phyloP scores from a whole-genome alignment of 2,329 filamentous ascomycete species.

The Colletotrichum sp. region DNA sequence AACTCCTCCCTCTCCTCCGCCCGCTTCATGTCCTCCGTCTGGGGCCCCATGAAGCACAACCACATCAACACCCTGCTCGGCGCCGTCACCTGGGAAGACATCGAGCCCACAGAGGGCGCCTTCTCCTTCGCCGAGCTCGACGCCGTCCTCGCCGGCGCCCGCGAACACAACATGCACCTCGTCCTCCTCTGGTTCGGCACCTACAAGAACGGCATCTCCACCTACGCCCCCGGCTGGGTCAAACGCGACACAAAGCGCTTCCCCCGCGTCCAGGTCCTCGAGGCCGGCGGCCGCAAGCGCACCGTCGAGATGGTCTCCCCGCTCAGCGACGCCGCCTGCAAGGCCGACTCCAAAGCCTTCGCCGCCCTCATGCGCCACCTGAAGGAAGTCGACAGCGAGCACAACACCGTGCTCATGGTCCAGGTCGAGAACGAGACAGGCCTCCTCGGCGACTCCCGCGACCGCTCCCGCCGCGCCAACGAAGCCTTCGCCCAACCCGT shows the following conservation, averaged over 20 bases:
- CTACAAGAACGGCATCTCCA: slow-evolving; percentile 44
- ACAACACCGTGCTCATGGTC: slow-evolving; percentile 59
- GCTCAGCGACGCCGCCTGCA: slow-evolving; percentile 29
- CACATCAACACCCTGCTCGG: slow-evolving; percentile 42
- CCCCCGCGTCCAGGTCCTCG: slow-evolving; percentile 34
- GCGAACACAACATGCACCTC: slow-evolving; percentile 35
- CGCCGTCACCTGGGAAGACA: slow-evolving; percentile 40
- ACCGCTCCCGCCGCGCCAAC: slow-evolving; percentile 46
- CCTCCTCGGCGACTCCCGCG: slow-evolving; percentile 55
- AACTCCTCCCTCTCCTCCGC: slow-evolving; percentile 40
- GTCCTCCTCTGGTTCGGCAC: slow-evolving; percentile 44
- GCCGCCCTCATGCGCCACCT: slow-evolving; percentile 35
- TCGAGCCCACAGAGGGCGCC: slow-evolving; percentile 38
- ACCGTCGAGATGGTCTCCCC: slow-evolving; percentile 39
- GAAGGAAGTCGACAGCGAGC: slow-evolving; percentile 45
- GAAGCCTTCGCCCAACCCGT: slow-evolving; percentile 41
- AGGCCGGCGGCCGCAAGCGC: slow-evolving; percentile 34
- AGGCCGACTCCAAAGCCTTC: slow-evolving; percentile 37
- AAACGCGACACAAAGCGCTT: slow-evolving; percentile 39
- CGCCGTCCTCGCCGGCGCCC: slow-evolving; percentile 33
- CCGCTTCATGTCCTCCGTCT: slow-evolving; percentile 36
- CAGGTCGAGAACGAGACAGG: slow-evolving; percentile 64
- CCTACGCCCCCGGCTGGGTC: slow-evolving; percentile 39
- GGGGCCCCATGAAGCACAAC: slow-evolving; percentile 34
- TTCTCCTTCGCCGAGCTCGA: slow-evolving; percentile 41